Percentiles rank a stretch among this genome's conserved stretches.
phyloP scores from a whole-genome alignment of 2,329 filamentous ascomycete genomes.

The Lachnellula subtilissima region DNA sequence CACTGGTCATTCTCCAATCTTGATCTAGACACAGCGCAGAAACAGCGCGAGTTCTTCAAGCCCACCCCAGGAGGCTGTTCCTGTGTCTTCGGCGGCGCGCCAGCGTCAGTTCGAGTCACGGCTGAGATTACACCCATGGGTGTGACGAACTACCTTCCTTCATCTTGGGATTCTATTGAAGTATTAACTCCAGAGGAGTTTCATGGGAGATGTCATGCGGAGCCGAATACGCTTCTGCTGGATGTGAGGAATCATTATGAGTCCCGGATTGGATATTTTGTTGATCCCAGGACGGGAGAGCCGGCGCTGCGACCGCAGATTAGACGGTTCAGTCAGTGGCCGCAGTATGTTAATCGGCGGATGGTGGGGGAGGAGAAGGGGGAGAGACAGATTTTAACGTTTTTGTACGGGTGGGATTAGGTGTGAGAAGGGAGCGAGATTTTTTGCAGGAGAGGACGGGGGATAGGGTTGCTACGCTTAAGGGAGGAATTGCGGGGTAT shows the following conservation, averaged over 20 bases:
- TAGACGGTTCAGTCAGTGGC: conserved; percentile 31
- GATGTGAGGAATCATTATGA: conserved; percentile 34
- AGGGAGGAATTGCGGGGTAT: conserved; percentile 32
- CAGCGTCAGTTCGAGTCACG: conserved; percentile 21
- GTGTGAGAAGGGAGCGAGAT: conserved; percentile 32
- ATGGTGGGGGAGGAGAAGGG: conserved; percentile 5
- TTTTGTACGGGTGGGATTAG: conserved; percentile 33
- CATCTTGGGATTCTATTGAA: conserved; percentile 26
- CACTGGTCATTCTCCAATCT: conserved; percentile 31
- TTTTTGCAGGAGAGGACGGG: conserved; percentile 26
- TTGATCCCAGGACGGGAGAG: conserved; percentile 24
- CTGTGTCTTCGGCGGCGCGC: conserved; percentile 27
- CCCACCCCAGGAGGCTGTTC: conserved; percentile 26
- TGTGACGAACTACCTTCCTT: conserved; percentile 28
- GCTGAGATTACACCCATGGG: conserved; percentile 32
- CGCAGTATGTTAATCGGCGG: conserved; percentile 27
- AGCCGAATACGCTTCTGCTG: conserved; percentile 21
- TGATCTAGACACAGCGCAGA: conserved; percentile 12
- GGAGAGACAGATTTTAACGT: conserved; percentile 27
- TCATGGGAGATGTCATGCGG: conserved; percentile 22
- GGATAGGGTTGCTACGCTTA: conserved; percentile 27
- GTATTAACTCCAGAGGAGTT: conserved; percentile 26
- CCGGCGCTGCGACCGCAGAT: conserved; percentile 28
- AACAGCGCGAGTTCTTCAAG: conserved; percentile 26
- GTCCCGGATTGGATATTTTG: conserved; percentile 32